These are phyloP conservation scores for Westerdykella aurantiaca DNA, from an alignment of 2,329 filamentous ascomycete species.

Conservation along the genomic window DNA sequence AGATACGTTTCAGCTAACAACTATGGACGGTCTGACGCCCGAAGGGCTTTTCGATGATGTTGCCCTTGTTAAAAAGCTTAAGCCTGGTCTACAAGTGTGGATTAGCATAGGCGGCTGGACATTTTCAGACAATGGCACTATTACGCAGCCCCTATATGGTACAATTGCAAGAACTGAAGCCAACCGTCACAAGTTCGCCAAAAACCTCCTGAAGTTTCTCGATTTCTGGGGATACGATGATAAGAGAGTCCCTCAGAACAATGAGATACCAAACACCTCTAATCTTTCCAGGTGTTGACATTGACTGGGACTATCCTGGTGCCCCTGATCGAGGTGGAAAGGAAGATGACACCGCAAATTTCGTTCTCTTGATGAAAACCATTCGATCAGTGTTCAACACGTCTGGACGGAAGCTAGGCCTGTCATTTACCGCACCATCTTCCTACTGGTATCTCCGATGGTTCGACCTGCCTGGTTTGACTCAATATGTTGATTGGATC, in stretches of 20 bases:
- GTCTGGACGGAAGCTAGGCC: constrained; percentile 9
- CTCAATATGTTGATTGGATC: constrained; percentile 36
- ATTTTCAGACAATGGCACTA: constrained; percentile 34
- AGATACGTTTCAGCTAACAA: constrained; percentile 12
- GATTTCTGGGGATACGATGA: too few relatives aligned
- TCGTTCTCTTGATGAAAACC: constrained; percentile 15
- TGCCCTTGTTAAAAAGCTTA: constrained; percentile 21
- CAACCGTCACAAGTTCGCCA: constrained; percentile 29
- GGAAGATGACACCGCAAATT: constrained; percentile 25
- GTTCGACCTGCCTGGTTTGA: constrained; percentile 21
- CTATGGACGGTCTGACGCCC: constrained; percentile 15
- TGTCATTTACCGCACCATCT: constrained; percentile 23
- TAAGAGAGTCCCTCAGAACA: too few relatives aligned
- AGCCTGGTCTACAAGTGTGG: constrained; percentile 28
- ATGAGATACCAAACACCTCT: too few relatives aligned
- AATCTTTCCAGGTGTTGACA: too few relatives aligned
- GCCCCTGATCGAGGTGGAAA: constrained; percentile 31
- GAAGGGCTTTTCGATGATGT: constrained; percentile 18
- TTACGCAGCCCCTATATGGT: constrained; percentile 21
- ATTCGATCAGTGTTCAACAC: constrained; percentile 14
- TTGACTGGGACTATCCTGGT: too few relatives aligned
- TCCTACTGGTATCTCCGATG: constrained; percentile 23
- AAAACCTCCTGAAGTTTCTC: constrained; percentile 19
- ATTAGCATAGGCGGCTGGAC: constrained; percentile 40
- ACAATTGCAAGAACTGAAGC: constrained; percentile 1